Base-by-base conservation (phyloP, 108 stramenopile species). In the Skeletonema menzelii region DNA sequence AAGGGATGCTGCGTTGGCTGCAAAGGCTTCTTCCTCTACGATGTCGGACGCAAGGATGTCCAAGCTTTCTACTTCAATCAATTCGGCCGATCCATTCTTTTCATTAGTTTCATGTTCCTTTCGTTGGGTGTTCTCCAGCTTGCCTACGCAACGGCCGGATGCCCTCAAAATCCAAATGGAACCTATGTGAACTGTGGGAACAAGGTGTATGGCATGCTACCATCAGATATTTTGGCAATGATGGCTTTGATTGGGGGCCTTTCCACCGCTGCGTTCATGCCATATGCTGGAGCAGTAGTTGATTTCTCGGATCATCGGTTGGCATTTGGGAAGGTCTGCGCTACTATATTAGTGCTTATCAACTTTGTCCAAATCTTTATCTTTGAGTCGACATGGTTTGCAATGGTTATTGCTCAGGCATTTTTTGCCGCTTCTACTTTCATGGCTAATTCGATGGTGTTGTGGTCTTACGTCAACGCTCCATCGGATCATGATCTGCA, bases 171-270 rank as follows among this genome's bases (percentile, higher is more conserved):
- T 69, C 65, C 37, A 22, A 69, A 73, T 38, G 72, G 72, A 22
- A 35, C 67, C 20, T 73, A 73, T 38, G 13, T 30, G 13, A 67
- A 75, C 35, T 78, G 77, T 38, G 56, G 61, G n/a, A 56, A 68
- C n/a, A 56, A 35, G 15, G 74, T 85, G 3, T 83, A 88, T 56
- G 89, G 91, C 55, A 68, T 70, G 42, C 53, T 71, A 34, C 88
- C 91, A 10, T 73, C 82, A 13, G 70, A 80, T 20, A 68, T 92
- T 65, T 49, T 90, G 31, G 63, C 87, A 22, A 65, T 80, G 35
- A 88, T 88, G 72, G 85, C 83, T 20, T 47, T 63, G 35, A 63
- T 80, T 49, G 74, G 64, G 20, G 69, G 79, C 6, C 38, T 80
- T 4, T 61, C 74, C 2, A 70, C 74, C 5, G 61, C 70, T 32